Evolutionary conservation across 2,329 filamentous ascomycete genomes (phyloP).

Genomic region (Colletotrichum sp.): DNA sequence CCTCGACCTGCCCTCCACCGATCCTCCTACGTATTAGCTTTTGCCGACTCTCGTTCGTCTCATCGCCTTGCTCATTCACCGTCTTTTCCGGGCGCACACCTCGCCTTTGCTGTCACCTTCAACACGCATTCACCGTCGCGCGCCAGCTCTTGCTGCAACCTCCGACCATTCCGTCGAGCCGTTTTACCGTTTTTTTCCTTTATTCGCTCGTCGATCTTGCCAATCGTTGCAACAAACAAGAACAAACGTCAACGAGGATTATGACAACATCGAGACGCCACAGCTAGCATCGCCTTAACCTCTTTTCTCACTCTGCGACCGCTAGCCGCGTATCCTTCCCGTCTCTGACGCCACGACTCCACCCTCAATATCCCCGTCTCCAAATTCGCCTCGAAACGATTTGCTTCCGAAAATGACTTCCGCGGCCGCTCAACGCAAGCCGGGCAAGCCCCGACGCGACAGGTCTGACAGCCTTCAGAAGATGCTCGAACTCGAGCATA

Average conservation of each 20-base stretch:
- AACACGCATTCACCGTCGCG: not conserved
- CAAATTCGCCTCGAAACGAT: not conserved
- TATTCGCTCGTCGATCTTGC: not conserved
- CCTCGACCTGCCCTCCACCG: not conserved
- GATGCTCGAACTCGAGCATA: slow-evolving; percentile 66
- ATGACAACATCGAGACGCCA: slow-evolving; percentile 8
- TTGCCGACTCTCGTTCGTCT: not conserved
- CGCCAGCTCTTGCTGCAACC: not conserved
- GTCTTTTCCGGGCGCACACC: not conserved
- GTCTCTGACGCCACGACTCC: slow-evolving; percentile 2
- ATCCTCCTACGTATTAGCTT: not conserved
- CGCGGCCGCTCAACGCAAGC: not conserved
- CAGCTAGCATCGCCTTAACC: not conserved
- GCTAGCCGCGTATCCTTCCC: not conserved
- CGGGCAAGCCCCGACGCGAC: not conserved
- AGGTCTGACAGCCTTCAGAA: slow-evolving; percentile 51
- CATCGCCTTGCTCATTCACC: not conserved
- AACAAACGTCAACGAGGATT: not conserved
- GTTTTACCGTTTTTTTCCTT: not conserved
- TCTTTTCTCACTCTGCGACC: not conserved
- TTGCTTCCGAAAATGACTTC: not conserved
- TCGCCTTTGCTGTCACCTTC: not conserved
- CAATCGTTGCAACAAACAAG: not conserved
- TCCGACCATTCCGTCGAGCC: not conserved
- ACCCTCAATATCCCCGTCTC: not conserved